Evolutionary conservation across 1,284 basidiomycete species (phyloP).

Genomic region (Malassezia yamatoensis): DNA sequence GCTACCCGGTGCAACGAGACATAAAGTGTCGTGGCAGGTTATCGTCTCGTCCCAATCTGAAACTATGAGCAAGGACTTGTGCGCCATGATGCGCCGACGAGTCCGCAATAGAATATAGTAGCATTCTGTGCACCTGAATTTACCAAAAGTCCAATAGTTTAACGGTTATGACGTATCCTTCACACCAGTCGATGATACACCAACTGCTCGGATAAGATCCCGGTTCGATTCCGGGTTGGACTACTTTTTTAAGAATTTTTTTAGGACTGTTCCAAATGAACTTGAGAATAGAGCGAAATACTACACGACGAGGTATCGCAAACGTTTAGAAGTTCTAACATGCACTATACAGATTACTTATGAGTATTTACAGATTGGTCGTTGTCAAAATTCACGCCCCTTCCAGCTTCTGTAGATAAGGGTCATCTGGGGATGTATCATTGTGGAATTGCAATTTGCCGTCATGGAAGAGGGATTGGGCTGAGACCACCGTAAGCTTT

Average conservation of each 20-base stretch:
- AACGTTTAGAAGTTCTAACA: no score
- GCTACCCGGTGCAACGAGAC: constrained; percentile 28
- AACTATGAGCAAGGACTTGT: constrained; percentile 20
- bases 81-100: not conserved
- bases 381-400: not conserved
- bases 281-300: no score
- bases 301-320: no score
- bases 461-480: constrained; percentile 33
- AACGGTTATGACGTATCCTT: constrained; percentile 22
- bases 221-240: constrained; percentile 24
- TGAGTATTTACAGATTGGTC: no score
- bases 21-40: constrained; percentile 34
- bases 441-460: constrained; percentile 77
- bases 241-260: no score
- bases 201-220: constrained; percentile 17
- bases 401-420: constrained; percentile 17
- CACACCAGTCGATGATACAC: constrained; percentile 7
- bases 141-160: constrained; percentile 7
- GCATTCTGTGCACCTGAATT: not conserved
- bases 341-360: no score
- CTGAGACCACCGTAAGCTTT: constrained; percentile 19
- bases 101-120: not conserved
- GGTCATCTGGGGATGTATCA: constrained; percentile 57
- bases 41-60: constrained; percentile 47
- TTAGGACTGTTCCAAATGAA: no score